Evolutionary conservation across 345 rosid genomes (phyloP).

Genomic region (Hypericum androsaemum): DNA sequence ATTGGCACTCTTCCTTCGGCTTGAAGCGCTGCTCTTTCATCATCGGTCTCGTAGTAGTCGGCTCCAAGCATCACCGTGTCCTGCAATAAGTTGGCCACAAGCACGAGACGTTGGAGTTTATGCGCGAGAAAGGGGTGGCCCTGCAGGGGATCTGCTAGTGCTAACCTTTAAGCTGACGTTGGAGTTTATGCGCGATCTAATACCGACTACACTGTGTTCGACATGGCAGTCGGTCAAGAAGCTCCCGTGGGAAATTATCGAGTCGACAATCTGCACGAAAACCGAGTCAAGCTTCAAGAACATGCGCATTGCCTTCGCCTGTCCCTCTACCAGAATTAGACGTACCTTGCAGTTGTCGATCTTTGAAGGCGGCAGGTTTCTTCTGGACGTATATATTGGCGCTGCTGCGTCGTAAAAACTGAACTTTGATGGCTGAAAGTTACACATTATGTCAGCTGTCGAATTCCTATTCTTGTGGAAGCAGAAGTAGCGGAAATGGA

Average conservation of each 20-base stretch:
- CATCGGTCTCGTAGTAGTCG: slow-evolving; percentile 75
- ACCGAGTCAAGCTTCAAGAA: not conserved
- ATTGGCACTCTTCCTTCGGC: slow-evolving; percentile 67
- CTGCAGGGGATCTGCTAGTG: slow-evolving; percentile 12
- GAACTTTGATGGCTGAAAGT: slow-evolving; percentile 67
- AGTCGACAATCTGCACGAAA: slow-evolving; percentile 55
- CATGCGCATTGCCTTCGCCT: not conserved
- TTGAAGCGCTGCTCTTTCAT: slow-evolving; percentile 44
- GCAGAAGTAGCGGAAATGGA: no score
- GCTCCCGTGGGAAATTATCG: slow-evolving; percentile 88
- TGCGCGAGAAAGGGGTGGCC: not conserved
- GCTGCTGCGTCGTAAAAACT: slow-evolving; percentile 90
- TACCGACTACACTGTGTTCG: slow-evolving; percentile 85
- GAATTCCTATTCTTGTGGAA: no score
- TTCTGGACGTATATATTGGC: slow-evolving; percentile 84
- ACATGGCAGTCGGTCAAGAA: slow-evolving; percentile 56
- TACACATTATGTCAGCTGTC: slow-evolving; percentile 11
- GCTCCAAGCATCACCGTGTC: slow-evolving; percentile 95
- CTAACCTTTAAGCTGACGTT: slow-evolving; percentile 74
- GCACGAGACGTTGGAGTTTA: not conserved
- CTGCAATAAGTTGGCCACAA: slow-evolving; percentile 24
- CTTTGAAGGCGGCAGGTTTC: slow-evolving; percentile 82
- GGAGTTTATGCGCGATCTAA: slow-evolving; percentile 71
- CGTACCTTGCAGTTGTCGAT: slow-evolving; percentile 71
- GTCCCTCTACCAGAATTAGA: not conserved